phyloP scores from a whole-genome alignment of 225 moss, liverwort and hornwort species.

The Neckera pumila region DNA sequence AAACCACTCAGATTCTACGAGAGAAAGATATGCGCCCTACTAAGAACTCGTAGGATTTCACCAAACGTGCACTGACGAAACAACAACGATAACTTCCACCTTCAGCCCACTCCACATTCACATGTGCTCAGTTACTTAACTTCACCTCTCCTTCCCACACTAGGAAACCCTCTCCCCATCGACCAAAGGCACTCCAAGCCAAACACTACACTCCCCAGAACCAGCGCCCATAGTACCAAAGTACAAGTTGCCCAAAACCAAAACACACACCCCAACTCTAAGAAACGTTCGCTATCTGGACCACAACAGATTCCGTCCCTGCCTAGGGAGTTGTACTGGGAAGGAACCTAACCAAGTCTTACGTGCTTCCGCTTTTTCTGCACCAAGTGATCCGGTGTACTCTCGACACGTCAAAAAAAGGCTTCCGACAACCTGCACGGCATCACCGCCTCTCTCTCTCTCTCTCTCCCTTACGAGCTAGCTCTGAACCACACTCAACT shows the following conservation, averaged over 20 bases:
- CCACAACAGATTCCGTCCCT: background rate
- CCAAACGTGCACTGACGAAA: background rate
- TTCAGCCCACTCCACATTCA: background rate
- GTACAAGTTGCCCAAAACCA: background rate
- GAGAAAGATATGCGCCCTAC: background rate
- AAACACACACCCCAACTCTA: background rate
- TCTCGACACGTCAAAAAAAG: conserved; percentile 25
- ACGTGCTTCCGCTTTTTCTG: conserved; percentile 3
- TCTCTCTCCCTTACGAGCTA: background rate
- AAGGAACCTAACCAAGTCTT: background rate
- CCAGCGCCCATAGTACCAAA: background rate
- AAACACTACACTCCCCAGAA: background rate
- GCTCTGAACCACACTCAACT: background rate
- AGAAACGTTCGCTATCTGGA: background rate
- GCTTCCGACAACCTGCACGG: conserved; percentile 9
- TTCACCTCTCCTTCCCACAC: background rate
- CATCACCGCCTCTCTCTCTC: background rate
- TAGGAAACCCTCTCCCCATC: background rate
- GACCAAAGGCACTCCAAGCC: background rate
- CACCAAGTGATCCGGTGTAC: background rate
- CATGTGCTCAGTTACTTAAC: background rate
- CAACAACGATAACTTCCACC: background rate
- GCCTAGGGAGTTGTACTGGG: background rate
- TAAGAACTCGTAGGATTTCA: background rate
- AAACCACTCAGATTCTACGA: background rate